Base-by-base conservation (phyloP, 495 filamentous ascomycete genomes). In the Neurospora sp. region DNA sequence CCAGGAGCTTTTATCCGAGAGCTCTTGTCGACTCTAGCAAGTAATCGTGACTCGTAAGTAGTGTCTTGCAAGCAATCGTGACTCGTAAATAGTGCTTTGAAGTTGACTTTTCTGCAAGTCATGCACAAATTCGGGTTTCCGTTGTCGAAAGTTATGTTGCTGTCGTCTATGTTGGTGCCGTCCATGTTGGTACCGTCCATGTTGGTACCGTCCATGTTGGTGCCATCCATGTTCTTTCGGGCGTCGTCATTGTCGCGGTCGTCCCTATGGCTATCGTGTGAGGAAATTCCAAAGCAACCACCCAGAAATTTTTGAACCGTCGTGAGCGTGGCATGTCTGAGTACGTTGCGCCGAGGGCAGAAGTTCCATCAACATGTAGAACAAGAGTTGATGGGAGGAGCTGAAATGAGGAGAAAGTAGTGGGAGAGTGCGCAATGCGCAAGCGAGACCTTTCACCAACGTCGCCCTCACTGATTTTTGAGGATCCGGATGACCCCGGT, bases 1-100 rank as follows among this genome's bases (percentile, higher is more conserved):
- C 2, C 0, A 31, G 27, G 16, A 18, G 4, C 0, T 40, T 0
- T 14, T 4, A 40, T 12, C 9, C 0, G 0, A 10, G 4, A 8
- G 9, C 10, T 1, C 1, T 45, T 18, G 9, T 4, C 3, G 27
- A 3, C 27, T 31, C 27, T 31, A 31, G 27, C 27, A 31, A 31
- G 27, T 3, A 31, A 31, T 31, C 27, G 27, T 31, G 27, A 31
- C 27, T 31, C 18, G 0, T 1, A 9, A 31, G 31, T 6, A 59
- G 48, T 31, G 48, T n/a, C n/a, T n/a, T n/a, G n/a, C n/a, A n/a
- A 31, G 27, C 27, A 31, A 31, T 31, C 27, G 27, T 31, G 27
- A 31, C 27, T 31, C 18, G 0, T 1, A 9, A 31, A 59, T 6
- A 59, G 48, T 31, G 48, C 31, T 1, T 59, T 3, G 22, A 59